Evolutionary conservation across 495 filamentous ascomycete genomes (phyloP).

Genomic region (Physcia stellaris): DNA sequence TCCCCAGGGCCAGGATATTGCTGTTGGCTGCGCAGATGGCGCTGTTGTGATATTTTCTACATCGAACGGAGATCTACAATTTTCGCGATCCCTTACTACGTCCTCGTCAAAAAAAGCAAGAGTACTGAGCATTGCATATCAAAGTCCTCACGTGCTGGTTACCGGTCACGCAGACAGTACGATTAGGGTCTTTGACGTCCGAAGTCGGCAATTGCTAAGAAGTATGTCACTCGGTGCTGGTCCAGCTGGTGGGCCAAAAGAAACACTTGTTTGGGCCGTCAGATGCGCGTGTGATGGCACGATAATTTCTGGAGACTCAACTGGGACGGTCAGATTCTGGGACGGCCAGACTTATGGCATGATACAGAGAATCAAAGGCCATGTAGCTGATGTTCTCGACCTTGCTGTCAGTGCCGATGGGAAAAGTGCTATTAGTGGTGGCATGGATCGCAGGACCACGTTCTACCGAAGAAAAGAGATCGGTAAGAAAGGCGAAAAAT

Average conservation of each 20-base stretch:
- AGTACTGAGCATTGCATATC: constrained; percentile 79
- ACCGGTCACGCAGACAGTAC: constrained; percentile 88
- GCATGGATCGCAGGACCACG: constrained; percentile 78
- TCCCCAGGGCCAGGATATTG: constrained; percentile 53
- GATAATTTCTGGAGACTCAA: constrained; percentile 89
- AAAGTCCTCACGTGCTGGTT: constrained; percentile 66
- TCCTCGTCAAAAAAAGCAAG: constrained; percentile 69
- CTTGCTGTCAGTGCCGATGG: constrained; percentile 69
- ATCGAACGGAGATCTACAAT: constrained; percentile 61
- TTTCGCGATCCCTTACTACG: constrained; percentile 52
- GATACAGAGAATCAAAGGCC: constrained; percentile 67
- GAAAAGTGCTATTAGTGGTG: constrained; percentile 72
- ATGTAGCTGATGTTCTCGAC: constrained; percentile 82
- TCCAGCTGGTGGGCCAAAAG: constrained; percentile 59
- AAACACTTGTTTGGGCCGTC: constrained; percentile 83
- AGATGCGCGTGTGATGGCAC: constrained; percentile 76
- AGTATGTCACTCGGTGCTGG: constrained; percentile 78
- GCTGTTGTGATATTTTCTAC: constrained; percentile 76
- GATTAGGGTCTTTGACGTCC: constrained; percentile 78
- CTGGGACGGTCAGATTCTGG: constrained; percentile 84
- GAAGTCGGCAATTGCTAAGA: constrained; percentile 56
- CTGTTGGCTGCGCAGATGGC: constrained; percentile 86
- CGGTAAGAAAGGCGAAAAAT: constrained; percentile 41
- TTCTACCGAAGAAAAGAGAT: constrained; percentile 48
- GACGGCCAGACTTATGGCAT: constrained; percentile 84